Evolutionary conservation across 108 stramenopile species (phyloP), one percentile per base, ranked within the genome.

Genomic region (Seminavis robusta): DNA sequence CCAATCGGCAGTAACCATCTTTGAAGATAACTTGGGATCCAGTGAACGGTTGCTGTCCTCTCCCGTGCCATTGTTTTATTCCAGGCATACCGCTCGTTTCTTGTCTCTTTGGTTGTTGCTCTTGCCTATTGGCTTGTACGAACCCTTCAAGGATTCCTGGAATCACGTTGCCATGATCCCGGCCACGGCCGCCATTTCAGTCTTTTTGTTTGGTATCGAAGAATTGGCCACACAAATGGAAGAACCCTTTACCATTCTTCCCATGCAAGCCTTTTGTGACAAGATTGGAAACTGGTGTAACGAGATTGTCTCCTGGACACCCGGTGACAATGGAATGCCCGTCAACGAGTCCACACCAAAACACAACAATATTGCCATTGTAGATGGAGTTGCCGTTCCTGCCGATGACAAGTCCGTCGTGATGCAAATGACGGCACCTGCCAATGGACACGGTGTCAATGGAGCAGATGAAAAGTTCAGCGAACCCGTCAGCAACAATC

Each of bases 161-260:
- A 86, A 88, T 51, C 86, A 92, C 68, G 56, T 84, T 40, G 74
- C 62, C n/a, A 80, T 77, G 76, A 74, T 88, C 32, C 91, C 91
- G 8, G 67, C 77, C 15, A 77, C 75, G 13, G 65, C 79, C 2
- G 59, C 86, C 28, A 54, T 78, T 23, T 75, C 77, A 19, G 40
- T 85, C 7, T 79, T 85, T 34, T 59, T 93, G 15, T 81, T 93
- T 47, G 88, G 92, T 31, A 89, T 93, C 52, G 92, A 93, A 63
- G 92, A 93, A 59, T 65, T 92, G 30, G 85, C 80, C 0, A 79
- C 79, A 16, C 86, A 88, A 40, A 42, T 94, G 48, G 92, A 94
- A 60, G 88, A 94, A 58, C 92, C 92, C 1, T 90, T 94, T 49
- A 87, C 77, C 28, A 86, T 94, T 44, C 66, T 94, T 19, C 92